phyloP scores from a whole-genome alignment of 2,329 filamentous ascomycete species.

The Cercospora zeina region DNA sequence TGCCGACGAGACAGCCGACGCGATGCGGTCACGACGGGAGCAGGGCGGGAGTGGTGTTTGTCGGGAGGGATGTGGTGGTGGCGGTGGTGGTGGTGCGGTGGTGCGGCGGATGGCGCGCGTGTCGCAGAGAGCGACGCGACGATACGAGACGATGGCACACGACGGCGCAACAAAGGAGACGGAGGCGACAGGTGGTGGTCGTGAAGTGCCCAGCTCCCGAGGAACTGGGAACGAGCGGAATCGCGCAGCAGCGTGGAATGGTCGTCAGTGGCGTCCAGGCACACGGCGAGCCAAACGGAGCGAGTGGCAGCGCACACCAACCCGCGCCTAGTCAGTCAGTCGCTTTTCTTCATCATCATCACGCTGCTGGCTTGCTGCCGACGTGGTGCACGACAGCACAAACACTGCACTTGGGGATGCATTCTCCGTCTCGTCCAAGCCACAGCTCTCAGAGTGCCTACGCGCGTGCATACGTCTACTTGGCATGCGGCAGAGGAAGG shows the following conservation, averaged over 20 bases:
- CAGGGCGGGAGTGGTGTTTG: background rate
- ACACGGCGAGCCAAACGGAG: slow-evolving; percentile 10
- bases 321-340: background rate
- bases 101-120: background rate
- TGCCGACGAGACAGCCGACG: slow-evolving; percentile 4
- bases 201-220: background rate
- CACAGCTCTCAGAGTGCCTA: background rate
- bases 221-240: slow-evolving; percentile 4
- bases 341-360: background rate
- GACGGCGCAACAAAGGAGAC: background rate
- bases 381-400: background rate
- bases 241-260: slow-evolving; percentile 9
- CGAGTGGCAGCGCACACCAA: slow-evolving; percentile 2
- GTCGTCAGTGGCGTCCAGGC: slow-evolving; percentile 16
- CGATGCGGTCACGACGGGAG: slow-evolving; percentile 9
- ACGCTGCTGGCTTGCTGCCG: too few species aligned
- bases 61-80: too few species aligned
- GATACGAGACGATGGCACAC: background rate
- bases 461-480: too few species aligned
- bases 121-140: slow-evolving; percentile 1
- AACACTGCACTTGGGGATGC: background rate
- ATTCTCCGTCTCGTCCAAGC: too few species aligned
- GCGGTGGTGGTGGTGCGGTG: too few species aligned
- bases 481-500: background rate
- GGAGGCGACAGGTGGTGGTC: background rate